Conservation (phyloP, 2,329 filamentous ascomycete species). For the Verticillium klebahnii region DNA sequence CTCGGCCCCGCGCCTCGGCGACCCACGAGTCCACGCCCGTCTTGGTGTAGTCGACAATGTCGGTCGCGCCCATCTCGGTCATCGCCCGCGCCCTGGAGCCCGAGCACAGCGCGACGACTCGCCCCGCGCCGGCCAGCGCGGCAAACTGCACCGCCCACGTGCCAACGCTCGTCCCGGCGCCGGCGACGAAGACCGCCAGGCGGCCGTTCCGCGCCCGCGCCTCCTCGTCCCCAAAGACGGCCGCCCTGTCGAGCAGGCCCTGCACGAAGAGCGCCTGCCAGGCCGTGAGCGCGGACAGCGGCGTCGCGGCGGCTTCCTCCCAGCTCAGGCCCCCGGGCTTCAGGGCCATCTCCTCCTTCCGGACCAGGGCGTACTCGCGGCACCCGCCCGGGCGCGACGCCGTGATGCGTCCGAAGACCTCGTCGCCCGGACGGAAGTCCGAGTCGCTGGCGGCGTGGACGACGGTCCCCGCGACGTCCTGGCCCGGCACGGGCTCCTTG, state of each 20-base stretch:
- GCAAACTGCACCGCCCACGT: constrained; percentile 35
- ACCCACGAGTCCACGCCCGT: constrained; percentile 49
- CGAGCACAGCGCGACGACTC: constrained; percentile 28
- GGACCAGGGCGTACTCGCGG: constrained; percentile 26
- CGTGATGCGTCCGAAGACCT: constrained; percentile 26
- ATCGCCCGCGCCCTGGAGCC: constrained; percentile 23
- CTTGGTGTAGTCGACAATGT: constrained; percentile 67
- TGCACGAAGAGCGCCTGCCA: constrained; percentile 31
- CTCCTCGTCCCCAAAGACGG: constrained; percentile 19
- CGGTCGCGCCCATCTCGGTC: constrained; percentile 38
- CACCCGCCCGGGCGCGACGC: constrained; percentile 21
- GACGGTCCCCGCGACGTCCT: constrained; percentile 33
- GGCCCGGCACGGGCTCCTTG: constrained; percentile 23
- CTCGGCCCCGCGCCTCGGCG: constrained; percentile 13
- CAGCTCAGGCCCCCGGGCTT: constrained; percentile 26
- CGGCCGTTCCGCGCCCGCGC: constrained; percentile 21
- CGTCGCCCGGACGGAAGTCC: constrained; percentile 24
- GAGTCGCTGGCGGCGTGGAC: constrained; percentile 19
- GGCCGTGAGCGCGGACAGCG: constrained; percentile 34
- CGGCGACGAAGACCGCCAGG: constrained; percentile 32
- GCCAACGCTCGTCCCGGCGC: constrained; percentile 33
- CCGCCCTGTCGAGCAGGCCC: constrained; percentile 22
- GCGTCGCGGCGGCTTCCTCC: constrained; percentile 29
- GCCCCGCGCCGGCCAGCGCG: constrained; percentile 24
- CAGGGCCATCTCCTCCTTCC: constrained; percentile 24